Conservation (phyloP, 129 eudicot genomes). For the Artemisia annua region DNA sequence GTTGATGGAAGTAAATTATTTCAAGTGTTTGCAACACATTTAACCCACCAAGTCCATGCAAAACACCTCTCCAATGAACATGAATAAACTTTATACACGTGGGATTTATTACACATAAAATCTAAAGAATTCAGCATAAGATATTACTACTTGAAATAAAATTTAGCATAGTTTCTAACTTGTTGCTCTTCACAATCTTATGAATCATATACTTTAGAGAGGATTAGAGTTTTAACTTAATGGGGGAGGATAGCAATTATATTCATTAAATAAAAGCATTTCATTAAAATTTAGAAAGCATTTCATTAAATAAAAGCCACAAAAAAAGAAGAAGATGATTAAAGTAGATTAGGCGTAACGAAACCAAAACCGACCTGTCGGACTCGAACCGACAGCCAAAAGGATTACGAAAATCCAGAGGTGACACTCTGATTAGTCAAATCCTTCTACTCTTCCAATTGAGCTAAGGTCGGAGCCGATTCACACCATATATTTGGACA, state of each 20-base stretch:
- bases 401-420: constrained; percentile 38
- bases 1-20: neutral
- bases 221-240: neutral
- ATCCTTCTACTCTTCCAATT: constrained; percentile 74
- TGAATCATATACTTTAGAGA: no score
- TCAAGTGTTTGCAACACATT: neutral
- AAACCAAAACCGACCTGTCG: constrained; percentile 54
- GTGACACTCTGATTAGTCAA: constrained; percentile 15
- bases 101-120: neutral
- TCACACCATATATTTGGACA: neutral
- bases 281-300: neutral
- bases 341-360: neutral
- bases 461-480: constrained; percentile 64
- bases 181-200: no score
- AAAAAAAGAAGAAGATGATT: no score
- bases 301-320: neutral
- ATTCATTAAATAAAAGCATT: neutral
- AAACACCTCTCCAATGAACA: neutral
- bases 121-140: neutral
- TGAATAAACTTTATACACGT: no score
- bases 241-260: neutral
- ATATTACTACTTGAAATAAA: no score
- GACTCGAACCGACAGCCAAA: constrained; percentile 71
- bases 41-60: neutral
- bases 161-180: no score